Evolutionary conservation across 208 protist species (phyloP).

Genomic region (Trypanosoma avium): DNA sequence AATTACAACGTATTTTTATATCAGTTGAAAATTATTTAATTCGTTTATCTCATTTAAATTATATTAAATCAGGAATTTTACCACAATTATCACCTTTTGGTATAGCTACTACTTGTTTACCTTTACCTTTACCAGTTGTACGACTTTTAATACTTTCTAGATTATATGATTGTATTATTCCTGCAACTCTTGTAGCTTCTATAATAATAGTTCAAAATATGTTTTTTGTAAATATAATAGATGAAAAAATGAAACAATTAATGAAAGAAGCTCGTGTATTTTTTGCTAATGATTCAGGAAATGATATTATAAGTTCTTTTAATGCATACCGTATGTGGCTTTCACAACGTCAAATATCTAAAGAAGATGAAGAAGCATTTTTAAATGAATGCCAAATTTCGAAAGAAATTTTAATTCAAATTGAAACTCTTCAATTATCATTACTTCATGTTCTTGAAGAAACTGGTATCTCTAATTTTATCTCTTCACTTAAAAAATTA

Average conservation of each 20-base stretch:
- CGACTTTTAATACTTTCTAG: conserved; percentile 49
- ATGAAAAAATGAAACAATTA: conserved; percentile 38
- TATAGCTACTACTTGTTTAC: conserved; percentile 41
- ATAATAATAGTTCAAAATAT: conserved; percentile 63
- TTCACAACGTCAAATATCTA: conserved; percentile 26
- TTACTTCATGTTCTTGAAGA: conserved; percentile 22
- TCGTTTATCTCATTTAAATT: conserved; percentile 48
- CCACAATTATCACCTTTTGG: conserved; percentile 45
- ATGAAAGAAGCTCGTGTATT: conserved; percentile 66
- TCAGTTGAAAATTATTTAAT: conserved; percentile 54
- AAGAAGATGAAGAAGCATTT: conserved; percentile 35
- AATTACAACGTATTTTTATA: conserved; percentile 49
- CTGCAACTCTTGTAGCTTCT: conserved; percentile 62
- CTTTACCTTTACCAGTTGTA: conserved; percentile 42
- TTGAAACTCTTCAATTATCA: conserved; percentile 27
- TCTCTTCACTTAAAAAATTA: not conserved
- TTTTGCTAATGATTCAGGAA: conserved; percentile 68
- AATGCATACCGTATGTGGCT: conserved; percentile 86
- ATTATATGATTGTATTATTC: conserved; percentile 48
- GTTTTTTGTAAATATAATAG: conserved; percentile 30
- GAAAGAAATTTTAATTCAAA: conserved; percentile 28
- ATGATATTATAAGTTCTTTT: conserved; percentile 64
- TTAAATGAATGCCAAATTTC: conserved; percentile 58
- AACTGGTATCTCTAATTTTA: conserved; percentile 9
- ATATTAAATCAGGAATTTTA: not conserved